Evolutionary conservation across 106 monocot genomes (phyloP).

Genomic region (Platanthera zijinensis): DNA sequence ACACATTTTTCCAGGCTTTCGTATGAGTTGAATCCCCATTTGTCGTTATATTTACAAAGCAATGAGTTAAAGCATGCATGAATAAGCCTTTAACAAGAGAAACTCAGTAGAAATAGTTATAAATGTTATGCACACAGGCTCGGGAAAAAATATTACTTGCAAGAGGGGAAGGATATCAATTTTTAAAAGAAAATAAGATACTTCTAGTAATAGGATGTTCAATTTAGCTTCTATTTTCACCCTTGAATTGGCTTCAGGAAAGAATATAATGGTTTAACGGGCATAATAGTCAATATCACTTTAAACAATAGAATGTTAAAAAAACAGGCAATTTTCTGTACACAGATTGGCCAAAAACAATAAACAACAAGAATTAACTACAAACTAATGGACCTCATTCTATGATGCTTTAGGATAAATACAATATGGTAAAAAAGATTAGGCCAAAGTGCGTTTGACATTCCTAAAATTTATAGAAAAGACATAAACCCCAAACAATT

Average conservation of each 20-base stretch:
- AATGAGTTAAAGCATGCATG: background rate
- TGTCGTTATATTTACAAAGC: background rate
- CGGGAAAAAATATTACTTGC: background rate
- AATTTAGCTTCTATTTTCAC: background rate
- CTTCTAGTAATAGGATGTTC: background rate
- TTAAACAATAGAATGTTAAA: background rate
- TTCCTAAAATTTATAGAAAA: too few relatives aligned
- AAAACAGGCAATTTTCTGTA: background rate
- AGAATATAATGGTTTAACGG: background rate
- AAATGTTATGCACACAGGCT: background rate
- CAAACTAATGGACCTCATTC: background rate
- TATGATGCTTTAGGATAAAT: too few relatives aligned
- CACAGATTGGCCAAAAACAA: background rate
- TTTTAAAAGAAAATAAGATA: too few relatives aligned
- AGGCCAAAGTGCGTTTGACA: too few relatives aligned
- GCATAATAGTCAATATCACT: background rate
- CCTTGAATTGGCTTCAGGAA: background rate
- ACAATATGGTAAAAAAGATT: too few relatives aligned
- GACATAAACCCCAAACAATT: too few relatives aligned
- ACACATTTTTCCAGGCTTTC: background rate
- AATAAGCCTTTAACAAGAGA: background rate
- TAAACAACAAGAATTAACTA: background rate
- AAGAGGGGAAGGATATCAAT: background rate
- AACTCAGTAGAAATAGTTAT: background rate
- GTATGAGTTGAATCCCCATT: background rate